Evolutionary conservation across 306 rosid genomes (phyloP).

Genomic region (Cicer pinnatifidum): DNA sequence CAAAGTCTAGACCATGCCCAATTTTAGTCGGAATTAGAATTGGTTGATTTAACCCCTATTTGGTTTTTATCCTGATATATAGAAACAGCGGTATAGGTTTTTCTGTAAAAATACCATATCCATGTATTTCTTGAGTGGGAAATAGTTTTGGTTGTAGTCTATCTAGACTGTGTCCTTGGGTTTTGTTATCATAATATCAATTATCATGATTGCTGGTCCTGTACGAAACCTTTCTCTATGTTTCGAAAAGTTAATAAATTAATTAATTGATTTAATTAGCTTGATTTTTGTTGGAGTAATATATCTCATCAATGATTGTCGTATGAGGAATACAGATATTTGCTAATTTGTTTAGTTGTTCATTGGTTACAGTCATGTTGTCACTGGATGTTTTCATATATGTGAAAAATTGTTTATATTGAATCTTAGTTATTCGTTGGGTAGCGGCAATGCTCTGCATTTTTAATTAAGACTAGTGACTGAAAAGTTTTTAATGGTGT

Average conservation of each 20-base stretch:
- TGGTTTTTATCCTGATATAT: constrained; percentile 1
- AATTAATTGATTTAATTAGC: neutral
- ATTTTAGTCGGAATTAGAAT: neutral
- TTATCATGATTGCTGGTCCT: constrained; percentile 7
- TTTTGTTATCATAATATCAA: constrained; percentile 20
- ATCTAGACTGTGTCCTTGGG: neutral
- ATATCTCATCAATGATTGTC: constrained; percentile 27
- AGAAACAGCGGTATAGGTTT: neutral
- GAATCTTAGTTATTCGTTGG: constrained; percentile 7
- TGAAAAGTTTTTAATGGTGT: constrained; percentile 27
- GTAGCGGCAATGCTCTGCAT: neutral
- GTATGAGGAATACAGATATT: neutral
- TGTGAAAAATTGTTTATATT: constrained; percentile 14
- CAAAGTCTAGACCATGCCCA: neutral
- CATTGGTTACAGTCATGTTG: no score
- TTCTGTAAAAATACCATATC: neutral
- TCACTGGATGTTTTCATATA: neutral
- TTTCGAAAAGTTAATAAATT: neutral
- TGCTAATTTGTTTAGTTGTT: no score
- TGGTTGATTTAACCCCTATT: neutral
- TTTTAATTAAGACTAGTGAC: constrained; percentile 24
- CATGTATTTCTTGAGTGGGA: neutral
- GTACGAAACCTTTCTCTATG: neutral
- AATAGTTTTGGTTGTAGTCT: neutral
- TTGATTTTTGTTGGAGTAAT: constrained; percentile 6